Evolutionary conservation across 1,284 basidiomycete genomes (phyloP).

Genomic region (Stygiomarasmius scandens): DNA sequence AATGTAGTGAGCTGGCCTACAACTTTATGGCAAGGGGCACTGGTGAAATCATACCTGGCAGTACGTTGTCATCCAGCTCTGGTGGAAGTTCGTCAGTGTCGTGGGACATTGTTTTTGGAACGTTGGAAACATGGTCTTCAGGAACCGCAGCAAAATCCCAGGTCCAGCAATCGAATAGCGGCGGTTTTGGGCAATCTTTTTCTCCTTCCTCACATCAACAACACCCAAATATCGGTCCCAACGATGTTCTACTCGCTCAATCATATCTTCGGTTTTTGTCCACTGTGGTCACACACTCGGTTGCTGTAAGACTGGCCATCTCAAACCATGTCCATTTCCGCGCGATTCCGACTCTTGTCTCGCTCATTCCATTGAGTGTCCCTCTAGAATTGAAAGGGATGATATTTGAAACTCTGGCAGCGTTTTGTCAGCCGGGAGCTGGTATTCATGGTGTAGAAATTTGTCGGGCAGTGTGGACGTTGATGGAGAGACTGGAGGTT

Average conservation of each 20-base stretch:
- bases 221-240: constrained; percentile 62
- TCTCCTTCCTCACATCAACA: constrained; percentile 39
- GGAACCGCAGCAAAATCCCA: constrained; percentile 32
- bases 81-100: constrained; percentile 43
- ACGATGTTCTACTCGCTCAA: constrained; percentile 79
- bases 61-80: constrained; percentile 42
- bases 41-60: constrained; percentile 64
- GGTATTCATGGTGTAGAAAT: constrained; percentile 77
- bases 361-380: constrained; percentile 78
- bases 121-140: constrained; percentile 47
- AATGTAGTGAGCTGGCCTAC: constrained; percentile 83
- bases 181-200: constrained; percentile 17
- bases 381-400: constrained; percentile 93
- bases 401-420: constrained; percentile 81
- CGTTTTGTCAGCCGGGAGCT: constrained; percentile 82
- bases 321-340: constrained; percentile 78
- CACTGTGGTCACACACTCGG: constrained; percentile 78
- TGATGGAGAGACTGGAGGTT: constrained; percentile 85
- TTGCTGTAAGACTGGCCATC: constrained; percentile 79
- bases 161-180: not conserved
- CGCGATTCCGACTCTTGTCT: constrained; percentile 79
- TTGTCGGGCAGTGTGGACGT: constrained; percentile 79
- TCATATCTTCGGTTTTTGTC: constrained; percentile 83
- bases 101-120: constrained; percentile 47
- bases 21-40: constrained; percentile 79